These are phyloP conservation scores for Ascochyta rabiei DNA, from an alignment of 2,329 filamentous ascomycete species.

Conservation along the genomic window DNA sequence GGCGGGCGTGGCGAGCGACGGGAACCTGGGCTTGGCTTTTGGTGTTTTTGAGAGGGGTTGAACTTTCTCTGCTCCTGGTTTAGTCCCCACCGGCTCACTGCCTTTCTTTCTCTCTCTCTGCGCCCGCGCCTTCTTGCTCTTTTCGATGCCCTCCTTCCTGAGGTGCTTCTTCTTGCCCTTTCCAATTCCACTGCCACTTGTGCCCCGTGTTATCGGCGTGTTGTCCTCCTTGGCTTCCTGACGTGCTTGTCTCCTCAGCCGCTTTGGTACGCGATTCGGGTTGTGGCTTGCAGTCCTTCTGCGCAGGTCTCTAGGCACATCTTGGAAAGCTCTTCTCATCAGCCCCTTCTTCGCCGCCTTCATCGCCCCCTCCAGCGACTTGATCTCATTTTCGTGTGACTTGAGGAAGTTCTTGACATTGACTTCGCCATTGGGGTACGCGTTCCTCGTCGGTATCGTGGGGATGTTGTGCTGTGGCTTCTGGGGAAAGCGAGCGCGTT, in stretches of 20 bases:
- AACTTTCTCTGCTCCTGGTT: slow-evolving; percentile 9
- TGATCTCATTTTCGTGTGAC: slow-evolving; percentile 88
- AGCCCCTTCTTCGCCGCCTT: slow-evolving; percentile 69
- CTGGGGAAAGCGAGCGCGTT: slow-evolving; percentile 37
- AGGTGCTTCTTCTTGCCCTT: slow-evolving; percentile 57
- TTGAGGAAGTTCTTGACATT: slow-evolving; percentile 84
- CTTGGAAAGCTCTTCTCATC: slow-evolving; percentile 82
- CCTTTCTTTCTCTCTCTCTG: slow-evolving; percentile 55
- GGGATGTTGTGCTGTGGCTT: slow-evolving; percentile 37
- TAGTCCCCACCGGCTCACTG: slow-evolving; percentile 28
- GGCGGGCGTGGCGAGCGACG: slow-evolving; percentile 69
- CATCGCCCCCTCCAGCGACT: slow-evolving; percentile 82
- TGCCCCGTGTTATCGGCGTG: slow-evolving; percentile 76
- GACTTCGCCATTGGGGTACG: slow-evolving; percentile 75
- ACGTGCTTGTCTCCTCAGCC: slow-evolving; percentile 72
- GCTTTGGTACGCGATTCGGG: slow-evolving; percentile 82
- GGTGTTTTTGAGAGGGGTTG: slow-evolving; percentile 10
- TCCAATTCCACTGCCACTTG: slow-evolving; percentile 63
- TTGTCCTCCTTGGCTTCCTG: slow-evolving; percentile 87
- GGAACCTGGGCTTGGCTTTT: slow-evolving; percentile 64
- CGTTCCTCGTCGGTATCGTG: slow-evolving; percentile 48
- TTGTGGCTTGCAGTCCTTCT: slow-evolving; percentile 94
- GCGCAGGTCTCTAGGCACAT: slow-evolving; percentile 82
- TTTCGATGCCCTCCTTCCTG: slow-evolving; percentile 77
- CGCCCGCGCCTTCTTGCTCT: slow-evolving; percentile 66